Percentiles rank a stretch among this genome's conserved stretches.
phyloP scores from a whole-genome alignment of 768 basidiomycete genomes.

The Leccinum fibrillosum region DNA sequence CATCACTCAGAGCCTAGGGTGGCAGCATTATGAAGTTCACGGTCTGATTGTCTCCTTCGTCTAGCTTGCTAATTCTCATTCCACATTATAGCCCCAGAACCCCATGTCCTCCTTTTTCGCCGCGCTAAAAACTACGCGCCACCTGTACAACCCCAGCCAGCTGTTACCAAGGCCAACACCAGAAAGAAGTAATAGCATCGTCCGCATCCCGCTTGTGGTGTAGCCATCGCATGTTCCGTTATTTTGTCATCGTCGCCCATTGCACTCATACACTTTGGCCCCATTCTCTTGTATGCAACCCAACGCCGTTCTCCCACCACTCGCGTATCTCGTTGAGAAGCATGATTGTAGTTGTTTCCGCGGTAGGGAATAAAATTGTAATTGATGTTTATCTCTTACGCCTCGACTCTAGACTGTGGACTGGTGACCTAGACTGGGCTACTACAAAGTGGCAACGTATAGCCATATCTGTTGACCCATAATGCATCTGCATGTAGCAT shows the following conservation, averaged over 20 bases:
- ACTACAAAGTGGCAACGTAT: neutral
- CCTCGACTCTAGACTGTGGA: slow-evolving; percentile 5
- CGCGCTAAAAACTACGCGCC: slow-evolving; percentile 67
- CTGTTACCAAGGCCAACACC: slow-evolving; percentile 37
- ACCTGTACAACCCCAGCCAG: slow-evolving; percentile 44
- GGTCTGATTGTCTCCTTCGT: slow-evolving; percentile 42
- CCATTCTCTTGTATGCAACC: slow-evolving; percentile 7
- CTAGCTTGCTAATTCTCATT: slow-evolving; percentile 12
- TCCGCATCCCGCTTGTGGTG: slow-evolving; percentile 8
- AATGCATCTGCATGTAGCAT: neutral
- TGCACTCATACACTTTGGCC: slow-evolving; percentile 18
- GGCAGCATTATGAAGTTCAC: slow-evolving; percentile 98
- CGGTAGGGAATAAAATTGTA: slow-evolving; percentile 10
- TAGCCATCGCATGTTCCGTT: slow-evolving; percentile 21
- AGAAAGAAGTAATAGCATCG: slow-evolving; percentile 38
- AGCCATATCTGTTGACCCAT: neutral
- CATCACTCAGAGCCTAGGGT: slow-evolving; percentile 92
- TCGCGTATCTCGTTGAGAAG: slow-evolving; percentile 8
- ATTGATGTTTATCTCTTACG: slow-evolving; percentile 7
- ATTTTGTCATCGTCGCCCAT: slow-evolving; percentile 19
- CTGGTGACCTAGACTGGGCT: neutral
- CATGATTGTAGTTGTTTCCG: slow-evolving; percentile 6
- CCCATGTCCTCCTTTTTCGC: slow-evolving; percentile 92
- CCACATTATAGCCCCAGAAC: slow-evolving; percentile 68
- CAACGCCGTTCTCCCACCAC: slow-evolving; percentile 3